Evolutionary conservation across 202 grass and related monocot species (phyloP), one percentile per base, ranked within the genome.

Genomic region (Brachypodium distachyon): DNA sequence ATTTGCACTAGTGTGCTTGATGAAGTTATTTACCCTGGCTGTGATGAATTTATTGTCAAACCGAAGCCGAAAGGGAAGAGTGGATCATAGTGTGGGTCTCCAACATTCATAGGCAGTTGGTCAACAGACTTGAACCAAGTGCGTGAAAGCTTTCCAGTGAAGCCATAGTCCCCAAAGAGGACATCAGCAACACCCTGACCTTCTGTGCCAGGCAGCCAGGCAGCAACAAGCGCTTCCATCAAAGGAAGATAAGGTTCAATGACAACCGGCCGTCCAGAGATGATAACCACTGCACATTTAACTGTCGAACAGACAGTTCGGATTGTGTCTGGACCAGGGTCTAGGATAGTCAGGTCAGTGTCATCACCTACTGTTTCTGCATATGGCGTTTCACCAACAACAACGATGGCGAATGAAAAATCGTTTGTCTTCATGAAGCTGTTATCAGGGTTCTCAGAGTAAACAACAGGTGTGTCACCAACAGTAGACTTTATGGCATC

Each of bases 141-240:
- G 22, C 66, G 82, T 1, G 88, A 38, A 53, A 97, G 91, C 63
- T 77, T 90, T 50, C 94, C 94, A 6, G 81, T 93, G 86, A 97
- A 97, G 5, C 75, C 61, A 63, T 97, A 97, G 50, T 93, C 94
- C 40, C 94, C 90, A 62, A 97, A 97, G 13, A 97, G 83, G 29
- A 93, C 77, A 76, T 97, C 94, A n/a, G 90, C 73, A 0, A 97
- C 86, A 64, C 93, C 94, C 78, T 87, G 94, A 23, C 94, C 94
- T 79, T 93, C 94, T 8, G 86, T 85, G 61, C 90, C 94, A 58
- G 86, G 94, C 79, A 97, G 91, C 94, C 94, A 97, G 59, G 94
- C 94, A 64, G 90, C 94, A 56, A 97, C 88, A 56, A 93, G 86
- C 0, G 90, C 94, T 73, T 97, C 94, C 90, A 97, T 89, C 64